Base-by-base conservation (phyloP, 1,139 yeast species). In the Blastobotrys ciferrii region DNA sequence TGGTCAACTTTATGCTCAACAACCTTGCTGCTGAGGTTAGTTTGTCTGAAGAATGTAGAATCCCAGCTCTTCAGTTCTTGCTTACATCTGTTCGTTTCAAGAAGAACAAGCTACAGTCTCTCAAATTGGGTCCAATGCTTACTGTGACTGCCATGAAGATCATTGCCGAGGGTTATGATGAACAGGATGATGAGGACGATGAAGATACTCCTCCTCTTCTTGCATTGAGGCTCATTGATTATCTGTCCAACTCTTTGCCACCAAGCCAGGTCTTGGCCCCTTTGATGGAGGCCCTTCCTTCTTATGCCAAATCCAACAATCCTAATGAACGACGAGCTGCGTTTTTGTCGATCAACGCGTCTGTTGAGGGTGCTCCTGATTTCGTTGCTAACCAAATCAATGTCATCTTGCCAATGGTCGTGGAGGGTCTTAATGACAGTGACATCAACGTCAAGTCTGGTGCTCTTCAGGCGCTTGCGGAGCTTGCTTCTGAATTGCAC, bases 341-440 rank as follows among this genome's bases (percentile, higher is more conserved):
- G 50, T 76, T 89, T 53, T 74, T 87, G 61, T 79, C 95, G 38
- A 74, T 92, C 55, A 91, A 95, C 59, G 88, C 83, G 50, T 82
- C 94, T 47, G 86, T 87, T 46, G 80, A 86, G 56, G 98, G 98
- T 65, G 92, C 98, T 41, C 98, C 98, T 55, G 98, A 92, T 65
- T 91, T 77, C 69, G 78, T 87, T 60, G 80, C 91, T 45, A 77
- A 84, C 47, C 94, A 88, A 63, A 72, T 91, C 55, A 77, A 79
- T 54, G 82, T 82, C 64, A 73, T 92, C 52, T 76, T 89, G 50
- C 88, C 89, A 48, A 79, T 82, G 52, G 71, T 92, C 49, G 76
- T 87, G 49, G 72, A 75, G 48, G 97, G 97, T 56, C 76, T 92
- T 62, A 82, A 83, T 63, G 96, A 89, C 65, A 56, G 79, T n/a